Percentiles rank a stretch among this genome's conserved stretches.
phyloP scores from a whole-genome alignment of 495 filamentous ascomycete species.

The Emericellopsis terricola region DNA sequence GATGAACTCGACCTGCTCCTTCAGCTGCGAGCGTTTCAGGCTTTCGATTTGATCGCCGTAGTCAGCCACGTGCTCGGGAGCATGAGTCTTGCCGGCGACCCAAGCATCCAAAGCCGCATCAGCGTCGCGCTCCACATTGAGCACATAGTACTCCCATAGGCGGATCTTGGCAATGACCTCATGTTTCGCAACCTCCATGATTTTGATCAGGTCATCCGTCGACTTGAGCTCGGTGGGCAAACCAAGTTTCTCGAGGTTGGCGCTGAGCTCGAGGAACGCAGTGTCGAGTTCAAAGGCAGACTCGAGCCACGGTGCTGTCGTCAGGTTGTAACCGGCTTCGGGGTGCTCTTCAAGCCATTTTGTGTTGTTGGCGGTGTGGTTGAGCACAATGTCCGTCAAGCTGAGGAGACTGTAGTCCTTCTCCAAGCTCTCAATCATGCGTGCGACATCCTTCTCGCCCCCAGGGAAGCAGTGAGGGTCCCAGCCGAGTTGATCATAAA shows the following conservation, averaged over 20 bases:
- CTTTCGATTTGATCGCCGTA: conserved; percentile 23
- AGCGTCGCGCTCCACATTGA: conserved; percentile 59
- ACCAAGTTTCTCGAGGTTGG: conserved; percentile 43
- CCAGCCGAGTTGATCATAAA: conserved; percentile 81
- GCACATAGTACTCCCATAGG: conserved; percentile 86
- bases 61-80: conserved; percentile 22
- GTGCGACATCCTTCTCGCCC: conserved; percentile 68
- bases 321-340: conserved; percentile 87
- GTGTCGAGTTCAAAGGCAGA: conserved; percentile 77
- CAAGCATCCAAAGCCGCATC: conserved; percentile 53
- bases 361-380: conserved; percentile 93
- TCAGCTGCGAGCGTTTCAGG: conserved; percentile 16
- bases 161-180: conserved; percentile 56
- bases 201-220: conserved; percentile 53
- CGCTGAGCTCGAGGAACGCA: conserved; percentile 59
- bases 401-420: conserved; percentile 69
- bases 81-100: conserved; percentile 33
- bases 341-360: conserved; percentile 89
- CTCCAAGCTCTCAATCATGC: conserved; percentile 66
- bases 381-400: conserved; percentile 94
- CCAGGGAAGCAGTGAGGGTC: conserved; percentile 68
- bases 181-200: conserved; percentile 73
- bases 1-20: conserved; percentile 35
- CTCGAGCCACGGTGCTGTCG: conserved; percentile 85
- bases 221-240: conserved; percentile 56